Conservation (phyloP, 805 yeast genomes). For the Kodamaea hsintzibuensis region DNA sequence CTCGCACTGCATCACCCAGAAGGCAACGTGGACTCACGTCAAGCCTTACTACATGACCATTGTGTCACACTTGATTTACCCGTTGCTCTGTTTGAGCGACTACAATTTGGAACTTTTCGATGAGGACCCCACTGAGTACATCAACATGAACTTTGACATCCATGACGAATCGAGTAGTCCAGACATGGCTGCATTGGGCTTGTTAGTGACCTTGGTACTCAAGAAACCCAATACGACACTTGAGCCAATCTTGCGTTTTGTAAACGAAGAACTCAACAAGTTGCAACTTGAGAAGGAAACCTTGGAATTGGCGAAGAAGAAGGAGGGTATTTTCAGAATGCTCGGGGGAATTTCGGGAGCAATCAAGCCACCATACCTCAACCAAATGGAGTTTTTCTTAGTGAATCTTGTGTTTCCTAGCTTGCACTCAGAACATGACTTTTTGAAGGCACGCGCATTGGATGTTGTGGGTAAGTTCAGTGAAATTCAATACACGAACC, state of each 20-base stretch:
- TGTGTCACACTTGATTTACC: slow-evolving; percentile 71
- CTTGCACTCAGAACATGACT: slow-evolving; percentile 59
- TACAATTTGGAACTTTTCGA: slow-evolving; percentile 74
- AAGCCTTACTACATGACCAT: slow-evolving; percentile 66
- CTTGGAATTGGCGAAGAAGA: slow-evolving; percentile 54
- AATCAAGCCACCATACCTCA: slow-evolving; percentile 56
- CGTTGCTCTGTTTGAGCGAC: slow-evolving; percentile 69
- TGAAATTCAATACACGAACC: slow-evolving; percentile 50
- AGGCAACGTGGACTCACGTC: slow-evolving; percentile 63
- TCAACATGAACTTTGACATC: slow-evolving; percentile 60
- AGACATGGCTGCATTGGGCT: slow-evolving; percentile 75
- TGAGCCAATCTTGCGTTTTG: slow-evolving; percentile 60
- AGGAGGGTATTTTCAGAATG: slow-evolving; percentile 79
- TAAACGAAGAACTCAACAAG: slow-evolving; percentile 46
- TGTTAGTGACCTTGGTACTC: slow-evolving; percentile 69
- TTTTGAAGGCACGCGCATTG: slow-evolving; percentile 74
- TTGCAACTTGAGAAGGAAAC: slow-evolving; percentile 38
- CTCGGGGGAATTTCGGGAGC: slow-evolving; percentile 71
- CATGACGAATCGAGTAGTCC: slow-evolving; percentile 64
- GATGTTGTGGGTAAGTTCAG: slow-evolving; percentile 67
- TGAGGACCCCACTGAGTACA: slow-evolving; percentile 85
- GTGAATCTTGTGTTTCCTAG: slow-evolving; percentile 68
- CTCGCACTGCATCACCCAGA: slow-evolving; percentile 55
- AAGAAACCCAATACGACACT: slow-evolving; percentile 64
- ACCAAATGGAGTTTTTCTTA: slow-evolving; percentile 71